These are phyloP conservation scores for Trichoderma polysporum DNA, from an alignment of 2,329 filamentous ascomycete species.

Conservation along the genomic window DNA sequence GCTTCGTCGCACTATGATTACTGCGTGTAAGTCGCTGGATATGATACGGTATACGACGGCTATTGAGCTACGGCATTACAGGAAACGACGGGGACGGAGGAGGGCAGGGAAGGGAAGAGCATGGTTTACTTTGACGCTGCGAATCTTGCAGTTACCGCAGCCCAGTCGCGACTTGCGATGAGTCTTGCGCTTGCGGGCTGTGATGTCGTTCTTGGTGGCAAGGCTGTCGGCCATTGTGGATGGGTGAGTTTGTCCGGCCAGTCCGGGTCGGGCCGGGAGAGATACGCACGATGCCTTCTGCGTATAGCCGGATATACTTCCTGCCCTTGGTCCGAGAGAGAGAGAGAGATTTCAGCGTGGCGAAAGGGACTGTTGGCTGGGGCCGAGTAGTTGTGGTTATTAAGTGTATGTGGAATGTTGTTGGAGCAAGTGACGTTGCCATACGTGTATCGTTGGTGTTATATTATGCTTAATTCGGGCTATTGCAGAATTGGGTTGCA, in stretches of 20 bases:
- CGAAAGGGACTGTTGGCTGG: too few species aligned
- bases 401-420: background rate
- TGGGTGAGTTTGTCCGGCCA: background rate
- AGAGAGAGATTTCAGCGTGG: too few species aligned
- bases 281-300: too few species aligned
- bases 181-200: slow-evolving; percentile 21
- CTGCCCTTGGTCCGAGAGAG: background rate
- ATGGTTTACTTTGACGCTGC: slow-evolving; percentile 48
- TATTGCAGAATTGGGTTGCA: background rate
- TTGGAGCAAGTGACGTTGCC: background rate
- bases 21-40: background rate
- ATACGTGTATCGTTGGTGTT: background rate
- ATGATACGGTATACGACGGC: background rate
- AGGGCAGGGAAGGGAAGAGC: background rate
- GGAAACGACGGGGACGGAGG: background rate
- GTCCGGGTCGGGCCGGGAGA: background rate
- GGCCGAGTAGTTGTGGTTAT: too few species aligned
- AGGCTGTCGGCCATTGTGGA: background rate
- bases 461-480: background rate
- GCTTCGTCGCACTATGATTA: slow-evolving; percentile 49
- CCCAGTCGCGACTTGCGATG: slow-evolving; percentile 53
- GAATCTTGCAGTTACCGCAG: slow-evolving; percentile 55
- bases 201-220: background rate
- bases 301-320: background rate
- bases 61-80: background rate